phyloP scores from a whole-genome alignment of 2,329 filamentous ascomycete species.

The Coleophoma eucalyptorum region DNA sequence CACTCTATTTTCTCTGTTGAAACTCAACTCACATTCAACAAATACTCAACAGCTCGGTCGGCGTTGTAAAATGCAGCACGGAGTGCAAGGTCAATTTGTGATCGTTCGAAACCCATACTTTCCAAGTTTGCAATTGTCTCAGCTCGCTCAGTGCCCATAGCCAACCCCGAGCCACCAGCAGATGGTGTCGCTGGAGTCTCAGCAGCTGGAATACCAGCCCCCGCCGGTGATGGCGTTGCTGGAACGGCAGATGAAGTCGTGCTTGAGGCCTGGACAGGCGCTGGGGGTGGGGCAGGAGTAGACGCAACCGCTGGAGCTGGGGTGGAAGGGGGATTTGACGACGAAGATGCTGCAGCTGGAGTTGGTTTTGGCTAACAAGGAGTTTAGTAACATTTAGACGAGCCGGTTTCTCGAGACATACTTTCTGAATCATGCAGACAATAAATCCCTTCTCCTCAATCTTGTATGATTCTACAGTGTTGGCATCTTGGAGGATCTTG shows the following conservation, averaged over 20 bases:
- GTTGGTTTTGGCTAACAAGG: conserved; percentile 63
- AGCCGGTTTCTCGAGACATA: conserved; percentile 31
- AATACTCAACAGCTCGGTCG: conserved; percentile 94
- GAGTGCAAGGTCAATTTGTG: conserved; percentile 90
- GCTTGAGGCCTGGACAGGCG: conserved; percentile 54
- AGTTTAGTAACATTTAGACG: conserved; percentile 15
- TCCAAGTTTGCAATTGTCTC: conserved; percentile 90
- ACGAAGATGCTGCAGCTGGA: conserved; percentile 46
- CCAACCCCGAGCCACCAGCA: conserved; percentile 75
- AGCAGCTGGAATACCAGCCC: conserved; percentile 34
- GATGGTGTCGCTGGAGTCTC: conserved; percentile 41
- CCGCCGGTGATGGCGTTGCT: conserved; percentile 40
- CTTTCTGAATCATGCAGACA: conserved; percentile 98
- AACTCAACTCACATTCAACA: conserved; percentile 67
- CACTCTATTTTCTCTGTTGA: neutral
- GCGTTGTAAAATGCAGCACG: conserved; percentile 96
- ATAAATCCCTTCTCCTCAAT: conserved; percentile 99
- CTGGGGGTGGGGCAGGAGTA: conserved; percentile 54
- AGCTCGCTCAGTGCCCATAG: conserved; percentile 78
- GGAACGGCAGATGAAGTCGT: conserved; percentile 47
- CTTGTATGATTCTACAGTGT: conserved; percentile 93
- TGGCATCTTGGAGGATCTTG: conserved; percentile 97
- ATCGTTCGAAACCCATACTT: conserved; percentile 89
- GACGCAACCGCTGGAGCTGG: conserved; percentile 56
- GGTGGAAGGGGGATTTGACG: conserved; percentile 56